These are phyloP conservation scores for Ophiocordyceps camponoti-rufipedis DNA, from an alignment of 2,329 filamentous ascomycete genomes.

Conservation along the genomic window DNA sequence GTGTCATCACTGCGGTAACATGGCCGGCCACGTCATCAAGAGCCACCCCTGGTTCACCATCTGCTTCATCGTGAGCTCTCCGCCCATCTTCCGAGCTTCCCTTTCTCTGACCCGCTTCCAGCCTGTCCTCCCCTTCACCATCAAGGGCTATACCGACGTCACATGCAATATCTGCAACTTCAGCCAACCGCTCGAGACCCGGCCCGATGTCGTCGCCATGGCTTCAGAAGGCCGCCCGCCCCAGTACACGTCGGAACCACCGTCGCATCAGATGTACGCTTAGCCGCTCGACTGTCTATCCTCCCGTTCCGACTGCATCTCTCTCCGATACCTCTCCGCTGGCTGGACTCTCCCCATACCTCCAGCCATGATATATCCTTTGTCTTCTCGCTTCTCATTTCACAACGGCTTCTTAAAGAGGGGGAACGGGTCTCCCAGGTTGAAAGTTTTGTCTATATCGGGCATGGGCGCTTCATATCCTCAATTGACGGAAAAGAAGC, in stretches of 20 bases:
- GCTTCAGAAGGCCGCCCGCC: slow-evolving; percentile 19
- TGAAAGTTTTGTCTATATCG: no score
- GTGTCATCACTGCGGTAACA: slow-evolving; percentile 51
- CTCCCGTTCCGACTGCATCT: neutral
- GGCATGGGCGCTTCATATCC: no score
- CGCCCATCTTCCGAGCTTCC: neutral
- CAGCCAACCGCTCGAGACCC: slow-evolving; percentile 43
- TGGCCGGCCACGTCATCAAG: slow-evolving; percentile 40
- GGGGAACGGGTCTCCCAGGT: neutral
- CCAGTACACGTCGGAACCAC: slow-evolving; percentile 2
- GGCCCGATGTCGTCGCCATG: slow-evolving; percentile 37
- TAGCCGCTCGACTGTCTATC: neutral
- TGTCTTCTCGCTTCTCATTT: neutral
- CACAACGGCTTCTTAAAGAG: neutral
- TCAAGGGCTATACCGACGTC: slow-evolving; percentile 50
- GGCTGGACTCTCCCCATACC: neutral
- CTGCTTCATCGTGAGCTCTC: slow-evolving; percentile 46
- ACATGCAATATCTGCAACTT: slow-evolving; percentile 62
- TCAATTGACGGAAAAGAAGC: neutral
- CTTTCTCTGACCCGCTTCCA: slow-evolving; percentile 9
- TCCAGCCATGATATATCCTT: neutral
- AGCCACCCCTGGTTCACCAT: slow-evolving; percentile 60
- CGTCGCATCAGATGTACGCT: neutral
- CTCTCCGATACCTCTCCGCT: neutral
- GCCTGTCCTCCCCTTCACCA: slow-evolving; percentile 54